Evolutionary conservation across 108 stramenopile species (phyloP).

Genomic region (Nannochloropsis salina): DNA sequence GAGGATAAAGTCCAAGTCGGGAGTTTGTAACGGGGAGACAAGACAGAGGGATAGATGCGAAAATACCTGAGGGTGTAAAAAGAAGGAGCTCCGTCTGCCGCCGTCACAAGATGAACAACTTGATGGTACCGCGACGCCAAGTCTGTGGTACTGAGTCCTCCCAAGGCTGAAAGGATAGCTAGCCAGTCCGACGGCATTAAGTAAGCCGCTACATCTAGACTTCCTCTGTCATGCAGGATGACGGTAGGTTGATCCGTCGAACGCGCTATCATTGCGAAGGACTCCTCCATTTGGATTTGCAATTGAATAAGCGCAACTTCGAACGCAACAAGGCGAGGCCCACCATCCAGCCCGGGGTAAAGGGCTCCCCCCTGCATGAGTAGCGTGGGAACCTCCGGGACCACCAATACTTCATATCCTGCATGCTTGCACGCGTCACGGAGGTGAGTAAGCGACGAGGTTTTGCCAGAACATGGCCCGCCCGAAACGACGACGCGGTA

Average conservation of each 20-base stretch:
- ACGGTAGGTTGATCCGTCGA: slow-evolving; percentile 2
- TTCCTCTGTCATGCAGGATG: slow-evolving; percentile 37
- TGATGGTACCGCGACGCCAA: slow-evolving; percentile 42
- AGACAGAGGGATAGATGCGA: background rate
- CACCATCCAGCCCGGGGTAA: slow-evolving; percentile 42
- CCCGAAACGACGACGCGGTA: slow-evolving; percentile 31
- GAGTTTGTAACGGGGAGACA: slow-evolving; percentile 41
- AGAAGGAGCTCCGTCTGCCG: slow-evolving; percentile 39
- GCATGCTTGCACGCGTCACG: background rate
- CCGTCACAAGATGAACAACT: slow-evolving; percentile 42
- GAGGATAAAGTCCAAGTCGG: background rate
- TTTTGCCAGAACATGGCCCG: slow-evolving; percentile 43
- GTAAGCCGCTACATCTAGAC: slow-evolving; percentile 40
- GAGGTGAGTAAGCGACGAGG: slow-evolving; percentile 26
- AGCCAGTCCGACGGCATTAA: slow-evolving; percentile 34
- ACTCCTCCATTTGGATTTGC: slow-evolving; percentile 48
- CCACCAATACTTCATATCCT: slow-evolving; percentile 28
- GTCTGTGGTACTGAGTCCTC: background rate
- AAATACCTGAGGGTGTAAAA: slow-evolving; percentile 22
- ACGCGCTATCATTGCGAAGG: slow-evolving; percentile 26
- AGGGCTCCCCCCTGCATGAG: slow-evolving; percentile 32
- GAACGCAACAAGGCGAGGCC: slow-evolving; percentile 30
- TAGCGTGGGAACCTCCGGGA: slow-evolving; percentile 33
- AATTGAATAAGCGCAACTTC: slow-evolving; percentile 30
- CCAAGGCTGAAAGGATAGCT: slow-evolving; percentile 14